Percentiles rank a stretch among this genome's conserved stretches.
Conservation (phyloP, 208 protist species). For the Tritrichomonas musculus region DNA sequence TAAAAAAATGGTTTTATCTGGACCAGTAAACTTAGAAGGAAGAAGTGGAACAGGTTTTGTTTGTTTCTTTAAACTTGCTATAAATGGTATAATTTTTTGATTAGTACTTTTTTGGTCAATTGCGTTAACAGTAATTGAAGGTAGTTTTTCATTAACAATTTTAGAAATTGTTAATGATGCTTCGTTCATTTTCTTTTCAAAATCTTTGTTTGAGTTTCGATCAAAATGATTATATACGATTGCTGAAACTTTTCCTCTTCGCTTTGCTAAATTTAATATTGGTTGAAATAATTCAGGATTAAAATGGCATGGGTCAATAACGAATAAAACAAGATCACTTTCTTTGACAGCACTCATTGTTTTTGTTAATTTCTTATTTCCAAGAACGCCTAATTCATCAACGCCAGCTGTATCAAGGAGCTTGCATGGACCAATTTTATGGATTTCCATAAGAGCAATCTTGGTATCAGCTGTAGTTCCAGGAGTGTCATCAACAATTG, state of each 20-base stretch:
- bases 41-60: background rate
- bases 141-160: background rate
- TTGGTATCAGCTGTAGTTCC: constrained; percentile 59
- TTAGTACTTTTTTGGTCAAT: background rate
- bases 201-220: background rate
- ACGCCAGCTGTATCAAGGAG: constrained; percentile 57
- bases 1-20: constrained; percentile 48
- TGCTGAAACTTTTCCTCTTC: background rate
- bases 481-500: constrained; percentile 55
- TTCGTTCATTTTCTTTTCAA: background rate
- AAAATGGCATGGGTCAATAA: constrained; percentile 43
- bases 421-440: constrained; percentile 52
- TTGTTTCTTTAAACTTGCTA: background rate
- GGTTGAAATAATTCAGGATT: background rate
- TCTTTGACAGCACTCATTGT: constrained; percentile 45
- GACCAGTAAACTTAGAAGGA: constrained; percentile 2
- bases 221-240: background rate
- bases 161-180: background rate
- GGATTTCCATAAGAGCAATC: constrained; percentile 57
- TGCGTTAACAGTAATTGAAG: background rate
- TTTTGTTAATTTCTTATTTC: constrained; percentile 52
- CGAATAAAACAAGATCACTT: constrained; percentile 48
- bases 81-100: background rate
- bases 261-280: background rate
- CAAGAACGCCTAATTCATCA: constrained; percentile 49